phyloP scores from a whole-genome alignment of 805 yeast genomes.

The Kregervanrija delftensis region DNA sequence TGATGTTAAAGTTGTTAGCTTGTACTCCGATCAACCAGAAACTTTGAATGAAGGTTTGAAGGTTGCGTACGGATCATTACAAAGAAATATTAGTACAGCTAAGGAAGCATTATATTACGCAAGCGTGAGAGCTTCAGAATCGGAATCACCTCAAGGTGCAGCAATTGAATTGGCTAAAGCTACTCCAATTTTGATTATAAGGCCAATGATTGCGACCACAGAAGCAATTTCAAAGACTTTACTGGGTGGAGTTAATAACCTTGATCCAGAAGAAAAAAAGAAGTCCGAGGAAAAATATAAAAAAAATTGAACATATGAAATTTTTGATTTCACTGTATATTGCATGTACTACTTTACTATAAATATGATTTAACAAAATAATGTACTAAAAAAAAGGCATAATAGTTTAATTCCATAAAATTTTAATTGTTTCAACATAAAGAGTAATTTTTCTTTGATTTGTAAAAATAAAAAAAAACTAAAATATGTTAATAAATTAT shows the following conservation, averaged over 20 bases:
- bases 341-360: not conserved
- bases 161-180: constrained; percentile 62
- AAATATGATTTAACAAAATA: not conserved
- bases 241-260: constrained; percentile 75
- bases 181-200: constrained; percentile 70
- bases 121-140: constrained; percentile 53
- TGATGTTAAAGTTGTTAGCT: constrained; percentile 45
- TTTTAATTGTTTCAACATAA: too few species aligned
- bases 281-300: constrained; percentile 66
- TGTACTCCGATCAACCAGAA: constrained; percentile 80
- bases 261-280: constrained; percentile 57
- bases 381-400: not conserved
- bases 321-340: not conserved
- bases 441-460: not conserved
- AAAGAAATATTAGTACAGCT: constrained; percentile 60
- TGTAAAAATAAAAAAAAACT: not conserved
- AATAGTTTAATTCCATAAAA: not conserved
- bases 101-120: constrained; percentile 55
- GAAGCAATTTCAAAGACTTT: constrained; percentile 81
- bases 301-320: constrained; percentile 1
- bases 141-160: constrained; percentile 61
- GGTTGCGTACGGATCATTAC: constrained; percentile 69
- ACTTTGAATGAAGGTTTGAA: constrained; percentile 64
- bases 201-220: constrained; percentile 90
- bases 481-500: not conserved